Base-by-base conservation (phyloP, 257 asterid species). In the Gynochthodes officinalis region DNA sequence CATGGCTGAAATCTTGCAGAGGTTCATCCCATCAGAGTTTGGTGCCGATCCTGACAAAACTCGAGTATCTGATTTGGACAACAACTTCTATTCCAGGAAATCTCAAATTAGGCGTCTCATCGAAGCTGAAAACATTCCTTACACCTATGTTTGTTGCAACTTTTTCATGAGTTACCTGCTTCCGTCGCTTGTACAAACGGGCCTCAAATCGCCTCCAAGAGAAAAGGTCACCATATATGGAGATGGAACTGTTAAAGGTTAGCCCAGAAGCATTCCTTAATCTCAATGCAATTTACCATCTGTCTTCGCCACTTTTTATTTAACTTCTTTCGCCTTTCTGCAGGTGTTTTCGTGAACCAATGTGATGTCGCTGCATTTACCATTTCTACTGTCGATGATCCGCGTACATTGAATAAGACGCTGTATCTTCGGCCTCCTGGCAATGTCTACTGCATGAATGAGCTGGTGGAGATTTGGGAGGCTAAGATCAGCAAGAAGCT, bases 1-100 rank as follows among this genome's bases (percentile, higher is more conserved):
- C 5, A 43, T 60, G 28, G 14, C 16, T 69, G 71, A 72, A 58
- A 59, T 81, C 71, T 28, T 82, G 84, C 89, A 89, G 96, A 84
- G 96, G 88, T 93, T 93, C 73, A 78, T 89, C 69, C 98, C 98
- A 70, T 89, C 98, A 12, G 98, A 93, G 79, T 93, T 91, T 25
- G 98, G 98, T 73, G 32, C 75, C 27, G 96, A 93, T 81, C 96
- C 98, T 14, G 94, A 91, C 66, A 89, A 75, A 84, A 91, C 81
- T 73, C 89, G 78, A 62, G 75, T 91, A 9, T 82, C 96, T 23
- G 46, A 88, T 70, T 19, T 93, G 86, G 96, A 91, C 78, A 84
- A 82, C 80, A 57, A 79, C 77, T 93, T 93, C 82, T 91, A 89
- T 72, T 83, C 85, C 4, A 89, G 84, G 68, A 93, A 93, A 85